A percentile compares a stretch with the other conserved stretches of the same genome.
phyloP scores from a whole-genome alignment of 164 flowering plant species.

The Kingdonia uniflora region DNA sequence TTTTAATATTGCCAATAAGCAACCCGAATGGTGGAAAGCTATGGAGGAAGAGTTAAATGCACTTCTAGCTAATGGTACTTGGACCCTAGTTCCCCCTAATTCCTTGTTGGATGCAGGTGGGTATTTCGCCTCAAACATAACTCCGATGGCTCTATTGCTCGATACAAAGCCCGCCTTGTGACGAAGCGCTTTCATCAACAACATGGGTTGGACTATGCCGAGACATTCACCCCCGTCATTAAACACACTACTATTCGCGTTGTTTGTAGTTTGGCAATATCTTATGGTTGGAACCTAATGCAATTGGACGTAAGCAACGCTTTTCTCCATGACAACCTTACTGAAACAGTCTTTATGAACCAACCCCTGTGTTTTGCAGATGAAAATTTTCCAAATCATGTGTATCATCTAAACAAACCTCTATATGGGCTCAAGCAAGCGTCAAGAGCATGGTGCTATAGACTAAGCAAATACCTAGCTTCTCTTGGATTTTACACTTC shows the following conservation, averaged over 20 bases:
- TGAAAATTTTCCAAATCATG: background rate
- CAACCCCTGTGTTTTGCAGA: background rate
- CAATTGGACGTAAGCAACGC: background rate
- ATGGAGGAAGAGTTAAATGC: background rate
- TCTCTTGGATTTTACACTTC: background rate
- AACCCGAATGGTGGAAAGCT: too few species aligned
- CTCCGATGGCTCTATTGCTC: background rate
- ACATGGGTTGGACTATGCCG: background rate
- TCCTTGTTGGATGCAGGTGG: background rate
- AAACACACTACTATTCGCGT: background rate
- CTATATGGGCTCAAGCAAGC: background rate
- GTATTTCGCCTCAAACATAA: background rate
- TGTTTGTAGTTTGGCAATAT: background rate
- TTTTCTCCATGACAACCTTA: background rate
- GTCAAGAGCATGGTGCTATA: background rate
- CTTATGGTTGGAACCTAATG: background rate
- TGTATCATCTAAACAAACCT: background rate
- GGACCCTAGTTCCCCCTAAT: background rate
- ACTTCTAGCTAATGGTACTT: background rate
- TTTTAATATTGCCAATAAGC: background rate
- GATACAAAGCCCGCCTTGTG: background rate
- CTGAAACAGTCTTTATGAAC: background rate
- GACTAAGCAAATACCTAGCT: background rate
- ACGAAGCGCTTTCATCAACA: background rate
- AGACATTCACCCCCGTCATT: background rate